Evolutionary conservation across 805 yeast genomes (phyloP).

Genomic region (Teunomyces cretensis): DNA sequence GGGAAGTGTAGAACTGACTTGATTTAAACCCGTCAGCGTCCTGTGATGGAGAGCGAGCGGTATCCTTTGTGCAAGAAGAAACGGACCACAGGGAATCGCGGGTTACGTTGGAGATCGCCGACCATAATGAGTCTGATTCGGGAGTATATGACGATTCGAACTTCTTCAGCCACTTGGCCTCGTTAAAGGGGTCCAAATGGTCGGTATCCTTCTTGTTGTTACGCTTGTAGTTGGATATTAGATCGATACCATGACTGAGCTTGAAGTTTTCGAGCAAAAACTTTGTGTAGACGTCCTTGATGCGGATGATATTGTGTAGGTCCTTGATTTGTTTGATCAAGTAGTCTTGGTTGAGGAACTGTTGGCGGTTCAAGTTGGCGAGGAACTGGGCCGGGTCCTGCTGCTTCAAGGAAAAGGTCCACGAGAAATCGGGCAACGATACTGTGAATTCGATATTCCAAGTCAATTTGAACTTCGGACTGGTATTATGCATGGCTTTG

Average conservation of each 20-base stretch:
- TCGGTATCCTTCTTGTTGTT: conserved; percentile 13
- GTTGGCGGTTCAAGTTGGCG: conserved; percentile 19
- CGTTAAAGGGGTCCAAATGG: conserved; percentile 7
- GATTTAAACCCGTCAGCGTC: neutral
- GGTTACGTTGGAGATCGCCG: neutral
- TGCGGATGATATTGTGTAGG: conserved; percentile 20
- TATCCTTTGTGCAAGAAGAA: neutral
- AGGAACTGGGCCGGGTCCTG: conserved; percentile 15
- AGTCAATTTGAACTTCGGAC: neutral
- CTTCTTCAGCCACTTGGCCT: neutral
- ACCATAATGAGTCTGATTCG: neutral
- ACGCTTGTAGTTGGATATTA: conserved; percentile 26
- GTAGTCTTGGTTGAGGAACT: conserved; percentile 20
- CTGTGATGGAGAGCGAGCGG: neutral
- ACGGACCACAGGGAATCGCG: neutral
- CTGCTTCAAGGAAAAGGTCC: conserved; percentile 22
- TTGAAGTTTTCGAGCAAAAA: conserved; percentile 36
- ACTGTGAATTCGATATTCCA: neutral
- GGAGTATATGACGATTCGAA: neutral
- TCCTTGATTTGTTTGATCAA: conserved; percentile 16
- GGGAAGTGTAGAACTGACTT: conserved; percentile 8
- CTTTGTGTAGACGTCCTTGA: conserved; percentile 31
- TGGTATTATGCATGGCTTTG: neutral
- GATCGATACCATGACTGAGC: conserved; percentile 33
- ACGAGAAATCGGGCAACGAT: conserved; percentile 12